These are phyloP conservation scores for Teratosphaeria nubilosa DNA, from an alignment of 2,329 filamentous ascomycete genomes.

Conservation along the genomic window DNA sequence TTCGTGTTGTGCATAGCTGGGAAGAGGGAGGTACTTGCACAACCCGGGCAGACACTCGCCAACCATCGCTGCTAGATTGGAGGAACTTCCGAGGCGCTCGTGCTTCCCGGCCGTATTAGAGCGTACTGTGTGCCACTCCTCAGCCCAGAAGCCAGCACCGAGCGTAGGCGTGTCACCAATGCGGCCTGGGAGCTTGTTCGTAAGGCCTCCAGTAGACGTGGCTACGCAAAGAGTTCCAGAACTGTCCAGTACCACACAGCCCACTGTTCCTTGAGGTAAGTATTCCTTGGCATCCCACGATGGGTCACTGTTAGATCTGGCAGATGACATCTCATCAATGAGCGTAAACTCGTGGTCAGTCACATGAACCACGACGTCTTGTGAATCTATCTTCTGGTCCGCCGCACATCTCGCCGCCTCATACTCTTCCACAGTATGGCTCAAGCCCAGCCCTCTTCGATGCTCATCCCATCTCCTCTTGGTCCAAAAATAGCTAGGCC, in stretches of 20 bases:
- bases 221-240: conserved; percentile 61
- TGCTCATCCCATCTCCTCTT: conserved; percentile 72
- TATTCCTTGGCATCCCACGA: conserved; percentile 55
- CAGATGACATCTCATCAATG: neutral
- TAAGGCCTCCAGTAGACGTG: conserved; percentile 64
- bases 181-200: conserved; percentile 77
- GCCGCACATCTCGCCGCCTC: conserved; percentile 34
- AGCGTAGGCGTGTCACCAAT: conserved; percentile 79
- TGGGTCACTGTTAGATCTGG: conserved; percentile 14
- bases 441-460: conserved; percentile 44
- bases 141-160: conserved; percentile 83
- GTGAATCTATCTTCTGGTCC: conserved; percentile 1
- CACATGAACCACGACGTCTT: neutral
- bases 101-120: neutral
- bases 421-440: conserved; percentile 27
- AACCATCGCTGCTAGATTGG: conserved; percentile 3
- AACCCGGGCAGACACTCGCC: conserved; percentile 17
- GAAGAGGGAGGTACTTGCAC: conserved; percentile 9
- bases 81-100: neutral
- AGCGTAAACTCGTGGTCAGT: neutral
- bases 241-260: conserved; percentile 70
- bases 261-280: conserved; percentile 74
- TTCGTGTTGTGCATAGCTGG: neutral
- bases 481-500: conserved; percentile 67
- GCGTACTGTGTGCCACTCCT: conserved; percentile 53